Evolutionary conservation across 2,329 filamentous ascomycete species (phyloP), one percentile per base, ranked within the genome.

Genomic region (Cyphellophora europaea): DNA sequence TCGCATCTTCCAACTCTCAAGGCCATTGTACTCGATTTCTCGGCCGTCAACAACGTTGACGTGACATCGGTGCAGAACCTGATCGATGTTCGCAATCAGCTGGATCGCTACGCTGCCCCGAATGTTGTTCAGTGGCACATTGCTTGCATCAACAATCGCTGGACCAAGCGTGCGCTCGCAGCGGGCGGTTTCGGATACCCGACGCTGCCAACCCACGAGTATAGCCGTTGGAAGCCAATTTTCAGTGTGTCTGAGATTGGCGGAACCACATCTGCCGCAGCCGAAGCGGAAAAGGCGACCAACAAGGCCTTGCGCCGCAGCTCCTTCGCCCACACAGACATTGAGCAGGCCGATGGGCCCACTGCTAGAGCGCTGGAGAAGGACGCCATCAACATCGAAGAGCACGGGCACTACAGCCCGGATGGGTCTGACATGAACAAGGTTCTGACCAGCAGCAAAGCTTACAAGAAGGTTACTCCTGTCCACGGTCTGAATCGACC

Each of bases 21-120:
- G 55, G 88, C 89, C n/a, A 67, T 96, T 47, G 88, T 96, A 40
- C 72, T 96, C 13, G 91, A 96, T 57, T 93, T 96, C 59, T 87
- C 81, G 3, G 82, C 84, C 0, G 88, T 96, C 45, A 93, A 95
- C 62, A 86, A 93, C 47, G 80, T 95, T 39, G 91, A 96, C 52
- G 77, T 93, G 40, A 95, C 91, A 1, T 93, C 86, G 0, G 74
- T 95, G 2, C 91, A 96, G 60, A 80, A 86, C 49, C 69, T 96
- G 25, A 93, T 96, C 51, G 91, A 96, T 51, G 82, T 95, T 1
- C 84, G 89, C 51, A 93, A 94, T 57, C 88, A 95, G 55, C 77
- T 96, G 16, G 89, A 95, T 56, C 71, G 77, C 13, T 93, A 94
- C 54, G 74, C 86, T 1, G 59, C 80, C 0, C 89, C 89, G 0